Conservation (phyloP, 176 grass and related monocot genomes). For the Canna indica region DNA sequence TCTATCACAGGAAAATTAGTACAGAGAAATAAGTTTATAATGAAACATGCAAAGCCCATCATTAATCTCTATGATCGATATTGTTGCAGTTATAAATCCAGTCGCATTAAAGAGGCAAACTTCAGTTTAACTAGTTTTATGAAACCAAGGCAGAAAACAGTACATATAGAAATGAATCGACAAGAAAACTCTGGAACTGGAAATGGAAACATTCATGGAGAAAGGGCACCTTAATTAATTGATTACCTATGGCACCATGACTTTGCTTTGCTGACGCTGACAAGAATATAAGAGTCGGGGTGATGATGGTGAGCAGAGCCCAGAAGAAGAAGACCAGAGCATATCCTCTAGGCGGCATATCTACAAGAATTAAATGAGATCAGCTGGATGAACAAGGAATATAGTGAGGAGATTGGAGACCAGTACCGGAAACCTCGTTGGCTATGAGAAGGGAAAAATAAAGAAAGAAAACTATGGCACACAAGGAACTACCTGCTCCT, state of each 20-base stretch:
- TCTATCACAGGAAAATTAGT: neutral
- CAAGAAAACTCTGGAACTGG: too few relatives aligned
- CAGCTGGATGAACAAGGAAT: neutral
- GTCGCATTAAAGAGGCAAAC: neutral
- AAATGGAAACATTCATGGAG: too few relatives aligned
- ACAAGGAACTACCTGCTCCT: too few relatives aligned
- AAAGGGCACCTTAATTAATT: neutral
- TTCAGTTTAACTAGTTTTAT: neutral
- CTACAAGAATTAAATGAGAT: too few relatives aligned
- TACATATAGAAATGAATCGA: too few relatives aligned
- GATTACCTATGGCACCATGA: constrained; percentile 2
- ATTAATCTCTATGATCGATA: too few relatives aligned
- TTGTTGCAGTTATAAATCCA: too few relatives aligned
- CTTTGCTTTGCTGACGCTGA: constrained; percentile 6
- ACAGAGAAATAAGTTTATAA: neutral
- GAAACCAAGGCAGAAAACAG: too few relatives aligned
- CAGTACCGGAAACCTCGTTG: neutral
- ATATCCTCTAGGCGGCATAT: constrained; percentile 22
- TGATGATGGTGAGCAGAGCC: constrained; percentile 16
- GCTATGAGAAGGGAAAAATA: neutral
- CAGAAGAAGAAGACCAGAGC: constrained; percentile 19
- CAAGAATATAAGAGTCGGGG: constrained; percentile 21
- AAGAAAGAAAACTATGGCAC: too few relatives aligned
- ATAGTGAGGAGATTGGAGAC: neutral
- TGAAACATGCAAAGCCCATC: neutral